Evolutionary conservation across 2,329 filamentous ascomycete genomes (phyloP), one percentile per base, ranked within the genome.

Genomic region (Colletotrichum incanum): DNA sequence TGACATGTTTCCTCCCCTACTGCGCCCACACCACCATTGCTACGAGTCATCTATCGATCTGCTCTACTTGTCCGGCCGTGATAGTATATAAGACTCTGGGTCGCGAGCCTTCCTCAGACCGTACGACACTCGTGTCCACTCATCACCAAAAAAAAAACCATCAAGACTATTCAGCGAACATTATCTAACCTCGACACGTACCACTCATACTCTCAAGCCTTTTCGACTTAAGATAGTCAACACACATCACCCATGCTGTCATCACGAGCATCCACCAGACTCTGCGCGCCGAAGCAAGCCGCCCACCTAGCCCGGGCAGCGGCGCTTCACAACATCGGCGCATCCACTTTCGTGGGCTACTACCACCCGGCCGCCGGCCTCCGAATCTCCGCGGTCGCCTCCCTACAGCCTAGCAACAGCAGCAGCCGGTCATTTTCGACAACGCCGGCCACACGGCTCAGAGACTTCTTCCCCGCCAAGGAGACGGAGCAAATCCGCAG

Each of bases 401-500:
- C 76, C 62, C 69, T 77, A 20, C 73, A 77, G 37, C 74, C 76
- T 78, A 31, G 81, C 39, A 49, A 6, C 47, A 34, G 18, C 65
- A 31, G 59, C 58, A 60, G 56, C 82, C 60, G 72, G 23, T 73
- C 76, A 71, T 90, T 90, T 79, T 89, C 88, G 2, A 87, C 86
- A 4, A 89, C 88, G 1, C 81, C 82, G 0, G 75, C 76, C 37
- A 77, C 79, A 31, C 85, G 81, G 55, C 85, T 90, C 56, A 84
- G 83, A n/a, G 88, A 90, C 75, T 90, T 91, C 81, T 93, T 93
- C 76, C 91, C 92, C 34, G 80, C 82, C 73, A 88, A 88, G 76
- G 87, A 91, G 76, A 91, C 90, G 3, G 83, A 87, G 26, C 85
- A 88, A 68, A 93, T 94, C 78, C 86, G 88, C 52, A 86, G 85